A percentile compares a stretch with the other conserved stretches of the same genome.
phyloP scores from a whole-genome alignment of 441 rosid species.

The Kokia cookei region DNA sequence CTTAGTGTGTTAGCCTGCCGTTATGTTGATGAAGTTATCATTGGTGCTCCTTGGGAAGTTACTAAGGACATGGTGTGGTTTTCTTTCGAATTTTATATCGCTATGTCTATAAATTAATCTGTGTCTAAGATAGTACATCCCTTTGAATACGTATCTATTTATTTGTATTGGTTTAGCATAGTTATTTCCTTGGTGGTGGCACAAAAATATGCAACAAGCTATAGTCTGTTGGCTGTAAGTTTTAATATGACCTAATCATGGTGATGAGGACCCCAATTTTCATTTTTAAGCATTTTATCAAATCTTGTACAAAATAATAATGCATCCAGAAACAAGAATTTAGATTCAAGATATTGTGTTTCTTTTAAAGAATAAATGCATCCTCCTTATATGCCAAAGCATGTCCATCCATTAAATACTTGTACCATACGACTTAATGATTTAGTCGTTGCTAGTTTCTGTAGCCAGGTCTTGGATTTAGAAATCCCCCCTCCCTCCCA shows the following conservation, averaged over 20 bases:
- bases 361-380: neutral
- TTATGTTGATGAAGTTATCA: slow-evolving; percentile 95
- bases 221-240: neutral
- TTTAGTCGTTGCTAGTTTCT: neutral
- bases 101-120: neutral
- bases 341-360: neutral
- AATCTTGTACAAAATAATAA: neutral
- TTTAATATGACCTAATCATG: neutral
- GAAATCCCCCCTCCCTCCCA: neutral
- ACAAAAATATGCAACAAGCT: neutral
- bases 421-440: neutral
- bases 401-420: neutral
- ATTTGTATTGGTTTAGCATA: neutral
- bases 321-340: neutral
- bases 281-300: neutral
- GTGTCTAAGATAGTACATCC: neutral
- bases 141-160: neutral
- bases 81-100: neutral
- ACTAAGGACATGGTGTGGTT: slow-evolving; percentile 75
- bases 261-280: neutral
- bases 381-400: neutral
- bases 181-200: neutral
- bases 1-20: slow-evolving; percentile 91
- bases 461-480: neutral
- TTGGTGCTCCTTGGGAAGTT: slow-evolving; percentile 97